phyloP scores from a whole-genome alignment of 345 rosid genomes.

The Citrus reticulata region DNA sequence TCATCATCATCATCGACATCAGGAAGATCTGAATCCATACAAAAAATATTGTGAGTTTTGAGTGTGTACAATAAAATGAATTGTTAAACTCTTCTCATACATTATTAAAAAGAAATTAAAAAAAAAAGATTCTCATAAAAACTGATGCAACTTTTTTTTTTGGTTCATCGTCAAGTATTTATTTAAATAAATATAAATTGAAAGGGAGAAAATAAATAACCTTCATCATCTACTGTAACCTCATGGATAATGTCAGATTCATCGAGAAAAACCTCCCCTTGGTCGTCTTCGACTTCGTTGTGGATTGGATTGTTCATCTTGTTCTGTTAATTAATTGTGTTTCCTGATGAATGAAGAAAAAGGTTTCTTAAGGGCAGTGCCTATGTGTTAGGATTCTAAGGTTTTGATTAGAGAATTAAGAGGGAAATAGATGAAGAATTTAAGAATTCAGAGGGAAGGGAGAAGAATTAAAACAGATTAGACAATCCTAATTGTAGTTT shows the following conservation, averaged over 20 bases:
- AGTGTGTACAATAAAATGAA: not conserved
- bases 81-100: too few relatives aligned
- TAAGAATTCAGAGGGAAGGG: too few relatives aligned
- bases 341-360: not conserved
- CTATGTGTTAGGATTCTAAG: not conserved
- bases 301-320: slow-evolving; percentile 23
- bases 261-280: slow-evolving; percentile 63
- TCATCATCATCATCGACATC: slow-evolving; percentile 62
- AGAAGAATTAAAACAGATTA: too few relatives aligned
- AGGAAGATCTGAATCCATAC: slow-evolving; percentile 59
- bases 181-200: not conserved
- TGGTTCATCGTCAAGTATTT: not conserved
- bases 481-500: too few relatives aligned
- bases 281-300: slow-evolving; percentile 53
- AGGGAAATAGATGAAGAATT: too few relatives aligned
- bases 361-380: not conserved
- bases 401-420: too few relatives aligned
- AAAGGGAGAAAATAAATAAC: slow-evolving; percentile 24
- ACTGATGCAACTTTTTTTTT: not conserved
- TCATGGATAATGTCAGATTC: slow-evolving; percentile 72
- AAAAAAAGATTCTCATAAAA: not conserved
- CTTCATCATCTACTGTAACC: slow-evolving; percentile 72
- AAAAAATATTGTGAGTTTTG: not conserved
- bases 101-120: too few relatives aligned
- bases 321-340: not conserved